Evolutionary conservation across 192 early-diverging fungal species (phyloP).

Genomic region (Martensiomyces pterosporus): DNA sequence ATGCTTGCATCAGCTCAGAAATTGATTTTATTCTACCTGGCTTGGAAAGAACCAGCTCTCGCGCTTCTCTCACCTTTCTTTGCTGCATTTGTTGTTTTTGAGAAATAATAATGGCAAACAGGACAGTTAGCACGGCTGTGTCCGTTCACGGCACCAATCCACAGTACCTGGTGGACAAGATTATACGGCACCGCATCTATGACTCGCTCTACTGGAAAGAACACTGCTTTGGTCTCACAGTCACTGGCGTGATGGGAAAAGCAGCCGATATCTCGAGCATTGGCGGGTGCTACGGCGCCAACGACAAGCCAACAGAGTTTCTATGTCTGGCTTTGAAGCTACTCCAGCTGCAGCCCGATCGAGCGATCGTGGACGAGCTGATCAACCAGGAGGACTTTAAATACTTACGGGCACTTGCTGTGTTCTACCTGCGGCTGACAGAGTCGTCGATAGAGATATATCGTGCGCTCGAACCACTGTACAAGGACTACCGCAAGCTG

Average conservation of each 20-base stretch:
- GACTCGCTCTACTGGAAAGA: slow-evolving; percentile 97
- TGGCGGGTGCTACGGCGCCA: slow-evolving; percentile 77
- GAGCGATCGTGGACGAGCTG: slow-evolving; percentile 79
- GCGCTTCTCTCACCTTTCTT: background rate
- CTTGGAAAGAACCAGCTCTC: background rate
- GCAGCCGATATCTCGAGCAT: slow-evolving; percentile 69
- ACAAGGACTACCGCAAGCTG: slow-evolving; percentile 85
- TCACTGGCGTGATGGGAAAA: slow-evolving; percentile 85
- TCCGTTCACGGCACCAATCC: slow-evolving; percentile 87
- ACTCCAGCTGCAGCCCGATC: slow-evolving; percentile 88
- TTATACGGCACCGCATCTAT: slow-evolving; percentile 83
- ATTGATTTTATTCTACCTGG: too few species aligned
- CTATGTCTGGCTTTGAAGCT: slow-evolving; percentile 84
- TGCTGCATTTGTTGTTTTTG: background rate
- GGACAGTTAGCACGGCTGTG: slow-evolving; percentile 65
- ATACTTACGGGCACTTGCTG: slow-evolving; percentile 85
- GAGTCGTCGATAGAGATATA: slow-evolving; percentile 75
- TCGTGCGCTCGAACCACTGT: slow-evolving; percentile 75
- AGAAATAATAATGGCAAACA: slow-evolving; percentile 54
- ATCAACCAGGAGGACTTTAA: slow-evolving; percentile 81
- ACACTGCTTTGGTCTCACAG: slow-evolving; percentile 89
- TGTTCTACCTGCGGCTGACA: slow-evolving; percentile 86
- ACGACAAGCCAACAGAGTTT: slow-evolving; percentile 87
- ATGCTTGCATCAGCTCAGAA: too few species aligned
- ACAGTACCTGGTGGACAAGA: slow-evolving; percentile 92